These are phyloP conservation scores for Monocercomonoides exilis DNA, from an alignment of 78 protist species.

Conservation along the genomic window DNA sequence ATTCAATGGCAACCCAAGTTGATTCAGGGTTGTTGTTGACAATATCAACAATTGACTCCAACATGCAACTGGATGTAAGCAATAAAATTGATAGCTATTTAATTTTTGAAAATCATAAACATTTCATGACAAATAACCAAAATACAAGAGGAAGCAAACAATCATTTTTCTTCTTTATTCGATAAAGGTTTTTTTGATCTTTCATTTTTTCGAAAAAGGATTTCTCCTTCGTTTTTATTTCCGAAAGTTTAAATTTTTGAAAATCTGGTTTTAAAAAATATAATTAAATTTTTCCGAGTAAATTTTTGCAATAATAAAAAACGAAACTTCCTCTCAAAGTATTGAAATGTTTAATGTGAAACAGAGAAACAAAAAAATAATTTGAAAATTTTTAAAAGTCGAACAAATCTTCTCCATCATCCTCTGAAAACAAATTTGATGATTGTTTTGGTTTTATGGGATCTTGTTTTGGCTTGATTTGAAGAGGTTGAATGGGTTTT, in stretches of 20 bases:
- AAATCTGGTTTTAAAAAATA: not conserved
- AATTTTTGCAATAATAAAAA: not conserved
- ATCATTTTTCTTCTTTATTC: not conserved
- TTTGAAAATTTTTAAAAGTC: not conserved
- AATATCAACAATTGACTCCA: not conserved
- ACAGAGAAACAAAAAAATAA: not conserved
- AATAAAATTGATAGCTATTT: not conserved
- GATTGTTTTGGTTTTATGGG: not conserved
- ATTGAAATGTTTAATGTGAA: not conserved
- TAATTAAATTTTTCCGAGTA: not conserved
- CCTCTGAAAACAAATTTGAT: not conserved
- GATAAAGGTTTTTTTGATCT: not conserved
- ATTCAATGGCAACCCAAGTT: not conserved
- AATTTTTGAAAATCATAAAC: not conserved
- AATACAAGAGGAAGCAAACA: not conserved
- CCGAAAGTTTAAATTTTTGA: not conserved
- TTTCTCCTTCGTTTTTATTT: not conserved
- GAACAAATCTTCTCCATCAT: not conserved
- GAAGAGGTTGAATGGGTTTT: too few species aligned
- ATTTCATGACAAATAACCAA: not conserved
- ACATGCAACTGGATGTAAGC: not conserved
- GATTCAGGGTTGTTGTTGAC: not conserved
- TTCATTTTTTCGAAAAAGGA: not conserved
- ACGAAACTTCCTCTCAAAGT: not conserved
- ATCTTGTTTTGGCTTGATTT: too few species aligned